Base-by-base conservation (phyloP, 148 eudicot genomes). In the Polygonum maritimum region DNA sequence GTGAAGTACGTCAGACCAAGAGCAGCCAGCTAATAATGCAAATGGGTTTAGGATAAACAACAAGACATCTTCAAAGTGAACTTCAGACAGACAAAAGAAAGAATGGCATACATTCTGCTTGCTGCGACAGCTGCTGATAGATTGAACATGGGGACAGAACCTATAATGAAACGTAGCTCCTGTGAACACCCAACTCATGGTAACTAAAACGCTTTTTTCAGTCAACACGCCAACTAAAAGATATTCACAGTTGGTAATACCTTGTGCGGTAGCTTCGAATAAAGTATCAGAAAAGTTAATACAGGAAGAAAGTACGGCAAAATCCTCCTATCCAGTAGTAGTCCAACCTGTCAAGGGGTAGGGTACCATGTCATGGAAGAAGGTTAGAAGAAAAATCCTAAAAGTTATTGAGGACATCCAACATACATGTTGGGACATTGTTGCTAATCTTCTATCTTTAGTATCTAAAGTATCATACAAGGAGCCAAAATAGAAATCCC, bases 181-280 rank as follows among this genome's bases (percentile, higher is more conserved):
- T 94, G 88, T 74, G 78, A 79, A 75, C 88, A 78, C 71, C 48
- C 74, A 77, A 78, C 36, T 14, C 48, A 74, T 13, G 2, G 67
- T 45, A 26, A 49, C 63, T 44, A 9, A 48, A n/a, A 47, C 39
- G 52, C 12, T 47, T 49, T 54, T 67, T 44, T 72, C 22, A n/a
- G 38, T 48, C 75, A 72, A 45, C 49, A 72, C 35, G 19, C 19
- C 72, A 48, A 19, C 54, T 72, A 47, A 45, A 44, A 71, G 48
- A 71, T 10, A 72, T 48, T 72, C 75, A 12, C 75, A 72, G 44
- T 19, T 35, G 51, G 52, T 31, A 72, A 72, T 72, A 94, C 98
- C 98, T 94, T 94, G 86, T 94, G 98, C 77, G 96, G 96, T 76
- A 94, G 95, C 83, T 94, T 94, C 57, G 97, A 94, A 78, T 94